Evolutionary conservation across 768 basidiomycete genomes (phyloP), one percentile per base, ranked within the genome.

Genomic region (Rhodotorula babjevae): DNA sequence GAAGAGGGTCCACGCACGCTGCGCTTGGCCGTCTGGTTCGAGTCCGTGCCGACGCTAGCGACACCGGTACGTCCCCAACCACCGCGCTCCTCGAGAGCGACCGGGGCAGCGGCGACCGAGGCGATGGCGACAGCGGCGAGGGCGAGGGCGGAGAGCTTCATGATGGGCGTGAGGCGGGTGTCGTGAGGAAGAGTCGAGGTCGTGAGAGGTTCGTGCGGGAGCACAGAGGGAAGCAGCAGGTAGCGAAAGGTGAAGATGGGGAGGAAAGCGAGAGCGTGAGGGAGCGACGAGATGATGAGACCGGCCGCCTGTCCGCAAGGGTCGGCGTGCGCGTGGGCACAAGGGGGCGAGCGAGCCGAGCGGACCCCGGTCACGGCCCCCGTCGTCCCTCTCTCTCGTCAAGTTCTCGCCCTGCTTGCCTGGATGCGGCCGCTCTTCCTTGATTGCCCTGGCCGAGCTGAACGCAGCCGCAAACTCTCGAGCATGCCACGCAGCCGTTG

Each of bases 71-170:
- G n/a, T n/a, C n/a, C n/a, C n/a, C n/a, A n/a, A n/a, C n/a, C 50
- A 14, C 25, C 27, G 11, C 27, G 50, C 10, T 53, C 40, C 25
- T 42, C 61, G 44, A 60, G 36, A 11, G 58, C 58, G 58, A 40
- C 66, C 3, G 53, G 57, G 12, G 66, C 46, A 19, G 65, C 65
- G 10, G 55, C 18, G 36, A 57, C 70, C 4, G 65, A 61, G 27
- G 61, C 61, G 50, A 61, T 58, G 36, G 70, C 42, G 16, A 56
- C 65, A 2, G 61, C 70, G 47, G 62, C 27, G 49, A 71, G 33
- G 33, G 56, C 65, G 55, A 71, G 8, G 40, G 62, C 5, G 31
- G 65, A 16, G 61, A 71, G 63, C 65, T 71, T 71, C 70, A 71
- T 71, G 58, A 25, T 11, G 36, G 23, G 40, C 40, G 57, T 5